phyloP scores from a whole-genome alignment of 306 rosid species.

The Trifolium dubium region DNA sequence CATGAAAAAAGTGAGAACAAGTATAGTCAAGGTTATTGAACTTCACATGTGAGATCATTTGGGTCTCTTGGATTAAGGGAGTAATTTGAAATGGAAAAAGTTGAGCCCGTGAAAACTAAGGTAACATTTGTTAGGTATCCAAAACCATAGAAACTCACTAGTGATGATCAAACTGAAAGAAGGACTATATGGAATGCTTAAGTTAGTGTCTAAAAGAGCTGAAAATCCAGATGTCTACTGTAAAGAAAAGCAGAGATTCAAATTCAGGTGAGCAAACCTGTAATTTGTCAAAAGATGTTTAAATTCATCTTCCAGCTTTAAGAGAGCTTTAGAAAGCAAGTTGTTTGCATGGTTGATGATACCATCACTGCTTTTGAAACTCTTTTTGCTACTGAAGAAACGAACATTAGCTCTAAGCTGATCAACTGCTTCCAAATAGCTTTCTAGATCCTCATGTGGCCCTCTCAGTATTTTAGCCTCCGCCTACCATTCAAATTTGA shows the following conservation, averaged over 20 bases:
- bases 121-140: background rate
- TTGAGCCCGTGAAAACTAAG: conserved; percentile 4
- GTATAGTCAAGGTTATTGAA: background rate
- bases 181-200: background rate
- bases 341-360: conserved; percentile 72
- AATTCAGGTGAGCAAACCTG: conserved; percentile 57
- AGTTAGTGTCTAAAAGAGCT: background rate
- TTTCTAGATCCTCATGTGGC: conserved; percentile 96
- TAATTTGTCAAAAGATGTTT: conserved; percentile 77
- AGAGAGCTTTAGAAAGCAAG: conserved; percentile 84
- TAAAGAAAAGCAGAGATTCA: conserved; percentile 22
- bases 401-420: conserved; percentile 65
- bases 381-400: conserved; percentile 71
- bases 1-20: conserved; percentile 14
- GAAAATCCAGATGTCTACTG: background rate
- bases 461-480: conserved; percentile 96
- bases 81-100: conserved; percentile 16
- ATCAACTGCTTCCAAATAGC: conserved; percentile 83
- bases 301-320: conserved; percentile 96
- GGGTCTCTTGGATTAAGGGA: background rate
- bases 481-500: conserved; percentile 60
- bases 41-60: conserved; percentile 17
- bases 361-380: conserved; percentile 62
- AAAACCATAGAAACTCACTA: conserved; percentile 10
- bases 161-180: conserved; percentile 17